Evolutionary conservation across 2,329 filamentous ascomycete species (phyloP).

Genomic region (Penicillium sp.): DNA sequence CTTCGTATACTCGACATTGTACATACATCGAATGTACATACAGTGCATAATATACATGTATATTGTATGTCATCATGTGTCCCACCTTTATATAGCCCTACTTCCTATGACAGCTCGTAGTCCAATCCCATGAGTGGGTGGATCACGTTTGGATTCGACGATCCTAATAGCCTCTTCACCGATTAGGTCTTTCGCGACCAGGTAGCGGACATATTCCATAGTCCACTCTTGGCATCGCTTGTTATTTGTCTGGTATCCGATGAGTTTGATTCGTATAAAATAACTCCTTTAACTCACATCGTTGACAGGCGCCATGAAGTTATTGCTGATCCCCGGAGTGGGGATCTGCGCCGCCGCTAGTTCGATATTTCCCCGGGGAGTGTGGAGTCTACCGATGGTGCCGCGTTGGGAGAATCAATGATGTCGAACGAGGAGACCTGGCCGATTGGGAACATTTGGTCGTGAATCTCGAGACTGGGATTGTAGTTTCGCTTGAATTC

Average conservation of each 20-base stretch:
- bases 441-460: slow-evolving; percentile 22
- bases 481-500: slow-evolving; percentile 33
- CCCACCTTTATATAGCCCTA: too few relatives aligned
- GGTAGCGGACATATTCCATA: slow-evolving; percentile 31
- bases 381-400: slow-evolving; percentile 14
- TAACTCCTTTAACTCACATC: slow-evolving; percentile 21
- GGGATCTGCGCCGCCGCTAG: slow-evolving; percentile 28
- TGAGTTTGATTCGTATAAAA: background rate
- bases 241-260: slow-evolving; percentile 27
- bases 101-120: slow-evolving; percentile 4
- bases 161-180: slow-evolving; percentile 24
- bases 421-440: slow-evolving; percentile 25
- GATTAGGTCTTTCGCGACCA: slow-evolving; percentile 25
- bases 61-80: too few relatives aligned
- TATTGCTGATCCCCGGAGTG: slow-evolving; percentile 31
- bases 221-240: slow-evolving; percentile 37
- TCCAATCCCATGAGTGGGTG: slow-evolving; percentile 31
- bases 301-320: slow-evolving; percentile 38
- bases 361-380: slow-evolving; percentile 28
- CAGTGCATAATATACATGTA: too few relatives aligned
- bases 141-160: slow-evolving; percentile 32
- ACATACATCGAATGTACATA: too few relatives aligned
- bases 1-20: too few relatives aligned
- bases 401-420: slow-evolving; percentile 11
- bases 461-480: slow-evolving; percentile 7